Base-by-base conservation (phyloP, 2,329 filamentous ascomycete species). In the Stagonosporopsis cucurbitacearum region DNA sequence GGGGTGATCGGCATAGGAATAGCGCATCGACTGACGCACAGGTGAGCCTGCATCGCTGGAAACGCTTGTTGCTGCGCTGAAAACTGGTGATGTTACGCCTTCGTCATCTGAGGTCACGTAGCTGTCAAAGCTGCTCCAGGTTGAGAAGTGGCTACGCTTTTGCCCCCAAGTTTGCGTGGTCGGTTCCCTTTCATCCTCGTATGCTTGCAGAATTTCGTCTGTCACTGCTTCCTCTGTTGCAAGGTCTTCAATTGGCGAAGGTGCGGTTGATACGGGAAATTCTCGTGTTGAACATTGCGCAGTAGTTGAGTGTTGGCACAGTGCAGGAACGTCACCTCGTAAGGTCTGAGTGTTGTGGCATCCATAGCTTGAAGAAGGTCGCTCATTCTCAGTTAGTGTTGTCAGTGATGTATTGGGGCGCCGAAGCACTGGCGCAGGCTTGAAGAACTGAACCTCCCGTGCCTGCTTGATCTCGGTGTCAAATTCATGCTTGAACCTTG, bases 31-130 rank as follows among this genome's bases (percentile, higher is more conserved):
- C 4, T 68, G 58, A 4, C 61, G 58, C 33, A 63, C 49, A 0
- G 71, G 66, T 0, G 69, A 69, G 1, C 52, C 64, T 2, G 51
- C 32, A 8, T 69, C 68, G 42, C 71, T 69, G 25, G 63, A 69
- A n/a, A 63, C 63, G 56, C 68, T 74, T 7, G 71, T 70, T 7
- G 69, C 46, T 7, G 68, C 71, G 57, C 70, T 73, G 50, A 73
- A 72, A 6, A 69, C 70, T 2, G 72, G 71, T 8, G 73, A 75
- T 32, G 67, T 43, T 7, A 66, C 46, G 1, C 53, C 59, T 8
- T 69, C 67, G 15, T 68, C 68, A n/a, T 74, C 69, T 9, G 64
- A 67, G 8, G 57, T 63, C 1, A 60, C 60, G 12, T 57, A 65
- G 50, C 63, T 71, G 54, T 63, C 68, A 23, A 59, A 57, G 45